Percentiles rank a stretch among this genome's conserved stretches.
Evolutionary conservation across 192 early-diverging fungal species (phyloP).

Genomic region (Haplosporangium gracile): DNA sequence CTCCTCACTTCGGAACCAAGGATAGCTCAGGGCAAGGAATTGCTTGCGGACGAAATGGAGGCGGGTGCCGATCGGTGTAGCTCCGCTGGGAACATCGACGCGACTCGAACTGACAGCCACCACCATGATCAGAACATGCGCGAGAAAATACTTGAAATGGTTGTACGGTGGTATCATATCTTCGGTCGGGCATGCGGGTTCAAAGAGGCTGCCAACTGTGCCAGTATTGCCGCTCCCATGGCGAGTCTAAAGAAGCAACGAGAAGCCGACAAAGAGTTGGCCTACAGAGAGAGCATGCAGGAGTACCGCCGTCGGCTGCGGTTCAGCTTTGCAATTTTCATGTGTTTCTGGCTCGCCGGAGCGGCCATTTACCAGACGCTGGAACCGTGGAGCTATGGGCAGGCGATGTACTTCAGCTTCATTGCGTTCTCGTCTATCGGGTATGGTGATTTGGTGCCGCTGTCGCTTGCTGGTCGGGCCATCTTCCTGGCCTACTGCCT

Average conservation of each 20-base stretch:
- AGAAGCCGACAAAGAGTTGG: neutral
- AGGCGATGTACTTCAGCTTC: constrained; percentile 13
- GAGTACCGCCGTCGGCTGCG: constrained; percentile 8
- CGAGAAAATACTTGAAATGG: neutral
- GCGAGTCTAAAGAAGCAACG: constrained; percentile 2
- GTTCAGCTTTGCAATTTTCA: constrained; percentile 13
- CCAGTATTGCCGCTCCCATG: neutral
- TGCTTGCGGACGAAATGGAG: neutral
- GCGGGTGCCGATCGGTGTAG: neutral
- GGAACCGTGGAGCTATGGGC: constrained; percentile 4
- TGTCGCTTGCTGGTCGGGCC: constrained; percentile 12
- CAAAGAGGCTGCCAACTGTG: neutral
- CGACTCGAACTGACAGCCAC: too few species aligned
- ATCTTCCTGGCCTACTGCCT: constrained; percentile 13
- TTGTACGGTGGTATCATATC: neutral
- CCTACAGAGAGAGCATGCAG: constrained; percentile 13
- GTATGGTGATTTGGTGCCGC: constrained; percentile 7
- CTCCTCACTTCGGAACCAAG: neutral
- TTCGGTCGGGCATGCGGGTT: constrained; percentile 3
- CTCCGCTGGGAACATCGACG: neutral
- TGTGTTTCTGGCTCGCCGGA: constrained; percentile 6
- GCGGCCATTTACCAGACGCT: neutral
- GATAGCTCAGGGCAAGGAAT: neutral
- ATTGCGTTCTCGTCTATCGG: constrained; percentile 16
- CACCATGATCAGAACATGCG: neutral